phyloP scores from a whole-genome alignment of 768 basidiomycete genomes.

The Psilocybe azurescens region DNA sequence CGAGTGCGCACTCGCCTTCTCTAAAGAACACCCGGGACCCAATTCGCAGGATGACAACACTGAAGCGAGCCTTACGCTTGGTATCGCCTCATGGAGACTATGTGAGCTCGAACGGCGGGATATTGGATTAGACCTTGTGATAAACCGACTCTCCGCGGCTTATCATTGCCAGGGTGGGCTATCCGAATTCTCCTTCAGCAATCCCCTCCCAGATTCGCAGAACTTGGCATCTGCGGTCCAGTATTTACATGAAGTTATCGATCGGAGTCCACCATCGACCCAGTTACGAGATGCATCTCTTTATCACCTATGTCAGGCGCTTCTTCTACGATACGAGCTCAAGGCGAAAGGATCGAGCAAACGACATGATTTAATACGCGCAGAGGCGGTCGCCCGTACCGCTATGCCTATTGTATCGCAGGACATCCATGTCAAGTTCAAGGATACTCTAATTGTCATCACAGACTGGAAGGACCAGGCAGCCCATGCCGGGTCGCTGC shows the following conservation, averaged over 20 bases:
- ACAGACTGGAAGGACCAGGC: neutral
- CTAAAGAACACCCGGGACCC: neutral
- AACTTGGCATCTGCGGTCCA: neutral
- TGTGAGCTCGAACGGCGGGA: neutral
- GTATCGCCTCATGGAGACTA: neutral
- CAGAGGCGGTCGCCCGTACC: neutral
- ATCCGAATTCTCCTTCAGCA: neutral
- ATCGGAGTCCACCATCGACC: neutral
- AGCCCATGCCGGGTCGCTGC: neutral
- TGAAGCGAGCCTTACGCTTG: neutral
- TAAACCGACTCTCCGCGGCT: neutral
- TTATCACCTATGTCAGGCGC: neutral
- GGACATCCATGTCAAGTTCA: neutral
- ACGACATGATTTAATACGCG: neutral
- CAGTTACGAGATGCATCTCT: neutral
- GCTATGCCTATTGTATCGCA: neutral
- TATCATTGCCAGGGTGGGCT: neutral
- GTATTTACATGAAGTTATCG: neutral
- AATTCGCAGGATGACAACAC: neutral
- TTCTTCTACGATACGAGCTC: neutral
- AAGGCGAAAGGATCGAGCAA: neutral
- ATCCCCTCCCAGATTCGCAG: neutral
- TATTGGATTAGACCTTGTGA: neutral
- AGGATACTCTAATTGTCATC: neutral
- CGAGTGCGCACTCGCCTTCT: neutral